phyloP scores from a whole-genome alignment of 345 rosid species.

The Eucalyptus globulus region DNA sequence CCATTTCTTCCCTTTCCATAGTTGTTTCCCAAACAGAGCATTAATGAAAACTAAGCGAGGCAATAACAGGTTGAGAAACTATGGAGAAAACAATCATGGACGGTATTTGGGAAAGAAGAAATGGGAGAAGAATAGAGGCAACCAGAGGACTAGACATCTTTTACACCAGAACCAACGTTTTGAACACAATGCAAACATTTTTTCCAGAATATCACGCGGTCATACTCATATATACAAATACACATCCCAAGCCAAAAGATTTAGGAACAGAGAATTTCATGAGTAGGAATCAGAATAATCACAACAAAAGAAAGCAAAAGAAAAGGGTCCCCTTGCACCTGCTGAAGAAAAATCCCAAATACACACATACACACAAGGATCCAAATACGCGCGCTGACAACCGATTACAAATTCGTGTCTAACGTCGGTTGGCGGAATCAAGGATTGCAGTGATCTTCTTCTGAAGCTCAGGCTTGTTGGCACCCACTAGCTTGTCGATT shows the following conservation, averaged over 20 bases:
- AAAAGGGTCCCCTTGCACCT: background rate
- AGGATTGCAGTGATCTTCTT: conserved; percentile 38
- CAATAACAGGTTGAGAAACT: background rate
- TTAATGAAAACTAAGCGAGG: background rate
- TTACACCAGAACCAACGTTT: background rate
- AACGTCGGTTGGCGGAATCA: conserved; percentile 5
- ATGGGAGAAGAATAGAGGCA: background rate
- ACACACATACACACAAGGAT: background rate
- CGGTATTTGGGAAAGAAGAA: background rate
- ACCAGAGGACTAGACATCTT: background rate
- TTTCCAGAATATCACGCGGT: background rate
- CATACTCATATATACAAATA: background rate
- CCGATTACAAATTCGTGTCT: background rate
- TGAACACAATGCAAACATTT: background rate
- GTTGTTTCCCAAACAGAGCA: background rate
- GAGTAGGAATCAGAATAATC: background rate
- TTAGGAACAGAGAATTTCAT: background rate
- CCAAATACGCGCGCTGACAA: background rate
- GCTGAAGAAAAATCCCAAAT: background rate
- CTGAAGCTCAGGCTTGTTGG: conserved; percentile 75
- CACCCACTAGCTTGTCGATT: conserved; percentile 71
- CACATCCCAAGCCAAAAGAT: background rate
- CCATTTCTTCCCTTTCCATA: background rate
- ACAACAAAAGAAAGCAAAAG: background rate
- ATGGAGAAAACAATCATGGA: background rate